A percentile compares a stretch with the other conserved stretches of the same genome.
Evolutionary conservation across 2,329 filamentous ascomycete species (phyloP).

Genomic region (Chaetomiaceae sp.): DNA sequence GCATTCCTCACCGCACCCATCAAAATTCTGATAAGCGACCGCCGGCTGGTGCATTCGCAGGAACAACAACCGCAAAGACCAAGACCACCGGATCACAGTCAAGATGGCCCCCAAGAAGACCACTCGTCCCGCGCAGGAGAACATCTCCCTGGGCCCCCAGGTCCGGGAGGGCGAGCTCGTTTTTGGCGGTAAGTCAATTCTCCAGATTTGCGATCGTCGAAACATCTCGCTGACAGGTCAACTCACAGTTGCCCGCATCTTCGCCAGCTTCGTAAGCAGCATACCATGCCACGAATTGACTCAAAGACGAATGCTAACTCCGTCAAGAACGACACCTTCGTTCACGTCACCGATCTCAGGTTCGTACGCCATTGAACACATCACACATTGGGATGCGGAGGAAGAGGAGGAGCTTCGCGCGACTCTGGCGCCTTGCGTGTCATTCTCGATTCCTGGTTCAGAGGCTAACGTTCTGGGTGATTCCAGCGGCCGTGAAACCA

Average conservation of each 20-base stretch:
- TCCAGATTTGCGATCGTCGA: not conserved
- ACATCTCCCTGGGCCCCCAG: constrained; percentile 96
- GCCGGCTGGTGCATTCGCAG: constrained; percentile 21
- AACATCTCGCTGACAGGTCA: constrained; percentile 3
- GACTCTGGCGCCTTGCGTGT: not conserved
- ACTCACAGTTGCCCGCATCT: constrained; percentile 73
- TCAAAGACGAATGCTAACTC: constrained; percentile 4
- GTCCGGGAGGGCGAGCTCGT: constrained; percentile 87
- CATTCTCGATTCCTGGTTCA: constrained; percentile 17
- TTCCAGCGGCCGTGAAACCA: constrained; percentile 97
- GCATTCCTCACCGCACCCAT: constrained; percentile 25
- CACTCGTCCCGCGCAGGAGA: constrained; percentile 81
- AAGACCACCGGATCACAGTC: constrained; percentile 34
- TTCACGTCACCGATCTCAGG: constrained; percentile 99
- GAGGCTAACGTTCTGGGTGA: constrained; percentile 64
- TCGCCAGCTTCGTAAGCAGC: constrained; percentile 66
- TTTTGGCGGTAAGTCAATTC: constrained; percentile 61
- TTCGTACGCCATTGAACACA: constrained; percentile 44
- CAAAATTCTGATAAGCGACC: constrained; percentile 22
- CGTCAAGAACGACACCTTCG: constrained; percentile 70
- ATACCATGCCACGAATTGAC: not conserved
- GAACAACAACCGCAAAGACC: constrained; percentile 28
- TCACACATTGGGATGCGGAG: constrained; percentile 4
- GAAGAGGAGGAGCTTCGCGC: constrained; percentile 11
- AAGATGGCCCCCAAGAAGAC: constrained; percentile 95